Evolutionary conservation across 2,329 filamentous ascomycete genomes (phyloP).

Genomic region (Penicillium sp.): DNA sequence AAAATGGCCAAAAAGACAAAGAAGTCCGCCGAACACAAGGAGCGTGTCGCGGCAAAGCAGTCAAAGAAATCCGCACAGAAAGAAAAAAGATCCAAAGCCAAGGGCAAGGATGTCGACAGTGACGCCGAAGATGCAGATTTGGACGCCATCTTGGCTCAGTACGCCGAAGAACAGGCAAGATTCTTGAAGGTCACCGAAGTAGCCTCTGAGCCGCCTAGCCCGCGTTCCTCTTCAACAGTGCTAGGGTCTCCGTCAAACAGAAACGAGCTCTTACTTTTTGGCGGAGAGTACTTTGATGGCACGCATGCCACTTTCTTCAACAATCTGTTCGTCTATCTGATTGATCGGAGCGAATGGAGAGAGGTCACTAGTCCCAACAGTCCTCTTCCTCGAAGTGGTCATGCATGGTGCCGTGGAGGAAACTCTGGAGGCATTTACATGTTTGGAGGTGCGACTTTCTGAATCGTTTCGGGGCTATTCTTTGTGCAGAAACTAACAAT

Average conservation of each 20-base stretch:
- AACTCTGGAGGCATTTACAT: slow-evolving; percentile 84
- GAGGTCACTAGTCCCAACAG: slow-evolving; percentile 86
- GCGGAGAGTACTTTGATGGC: slow-evolving; percentile 94
- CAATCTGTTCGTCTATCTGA: slow-evolving; percentile 65
- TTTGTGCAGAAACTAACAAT: slow-evolving; percentile 4
- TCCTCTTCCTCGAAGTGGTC: slow-evolving; percentile 82
- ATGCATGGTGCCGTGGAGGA: slow-evolving; percentile 88
- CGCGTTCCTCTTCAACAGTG: slow-evolving; percentile 75
- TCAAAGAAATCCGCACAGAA: slow-evolving; percentile 71
- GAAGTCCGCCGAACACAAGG: slow-evolving; percentile 56
- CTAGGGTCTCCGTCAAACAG: slow-evolving; percentile 80
- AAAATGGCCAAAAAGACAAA: slow-evolving; percentile 54
- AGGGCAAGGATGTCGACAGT: slow-evolving; percentile 67
- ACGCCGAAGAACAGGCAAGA: slow-evolving; percentile 85
- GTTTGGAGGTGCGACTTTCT: slow-evolving; percentile 62
- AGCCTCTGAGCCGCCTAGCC: slow-evolving; percentile 65
- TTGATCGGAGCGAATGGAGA: slow-evolving; percentile 85
- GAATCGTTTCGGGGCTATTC: neutral
- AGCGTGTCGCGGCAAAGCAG: slow-evolving; percentile 65
- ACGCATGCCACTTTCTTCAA: slow-evolving; percentile 71
- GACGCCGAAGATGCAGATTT: slow-evolving; percentile 91
- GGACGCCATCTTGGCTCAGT: slow-evolving; percentile 88
- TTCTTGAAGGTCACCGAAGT: slow-evolving; percentile 91
- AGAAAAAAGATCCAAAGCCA: slow-evolving; percentile 75
- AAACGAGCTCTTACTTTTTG: slow-evolving; percentile 87